phyloP scores from a whole-genome alignment of 805 yeast species.

The Wickerhamomyces tratensis region DNA sequence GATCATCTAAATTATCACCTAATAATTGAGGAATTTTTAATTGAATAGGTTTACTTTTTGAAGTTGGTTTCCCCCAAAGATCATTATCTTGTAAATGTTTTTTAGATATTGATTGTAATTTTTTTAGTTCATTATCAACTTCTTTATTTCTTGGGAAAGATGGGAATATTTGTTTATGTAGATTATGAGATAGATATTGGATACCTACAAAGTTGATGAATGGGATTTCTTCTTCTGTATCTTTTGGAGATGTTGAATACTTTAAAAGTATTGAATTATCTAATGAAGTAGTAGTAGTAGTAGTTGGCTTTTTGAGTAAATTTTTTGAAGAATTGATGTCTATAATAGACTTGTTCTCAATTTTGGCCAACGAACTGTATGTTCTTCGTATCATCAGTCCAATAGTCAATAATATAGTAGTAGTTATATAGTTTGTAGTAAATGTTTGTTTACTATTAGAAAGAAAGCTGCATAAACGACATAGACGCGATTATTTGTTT shows the following conservation, averaged over 20 bases:
- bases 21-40: constrained; percentile 61
- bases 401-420: no score
- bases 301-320: no score
- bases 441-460: no score
- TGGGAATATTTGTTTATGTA: constrained; percentile 53
- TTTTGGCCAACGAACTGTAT: no score
- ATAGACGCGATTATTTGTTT: no score
- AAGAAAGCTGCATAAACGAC: no score
- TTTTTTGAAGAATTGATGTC: no score
- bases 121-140: constrained; percentile 16
- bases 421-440: no score
- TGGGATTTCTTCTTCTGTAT: constrained; percentile 31
- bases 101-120: constrained; percentile 36
- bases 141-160: constrained; percentile 15
- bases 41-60: constrained; percentile 45
- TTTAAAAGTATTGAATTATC: not conserved
- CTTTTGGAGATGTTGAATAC: not conserved
- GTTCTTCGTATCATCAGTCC: no score
- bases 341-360: no score
- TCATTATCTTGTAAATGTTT: constrained; percentile 50
- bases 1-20: constrained; percentile 73
- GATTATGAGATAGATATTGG: constrained; percentile 53
- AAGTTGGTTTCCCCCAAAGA: constrained; percentile 69
- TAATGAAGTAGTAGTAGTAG: not conserved
- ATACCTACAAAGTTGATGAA: constrained; percentile 72